phyloP scores from a whole-genome alignment of 2,329 filamentous ascomycete genomes.

The Lasiodiplodia theobromae region DNA sequence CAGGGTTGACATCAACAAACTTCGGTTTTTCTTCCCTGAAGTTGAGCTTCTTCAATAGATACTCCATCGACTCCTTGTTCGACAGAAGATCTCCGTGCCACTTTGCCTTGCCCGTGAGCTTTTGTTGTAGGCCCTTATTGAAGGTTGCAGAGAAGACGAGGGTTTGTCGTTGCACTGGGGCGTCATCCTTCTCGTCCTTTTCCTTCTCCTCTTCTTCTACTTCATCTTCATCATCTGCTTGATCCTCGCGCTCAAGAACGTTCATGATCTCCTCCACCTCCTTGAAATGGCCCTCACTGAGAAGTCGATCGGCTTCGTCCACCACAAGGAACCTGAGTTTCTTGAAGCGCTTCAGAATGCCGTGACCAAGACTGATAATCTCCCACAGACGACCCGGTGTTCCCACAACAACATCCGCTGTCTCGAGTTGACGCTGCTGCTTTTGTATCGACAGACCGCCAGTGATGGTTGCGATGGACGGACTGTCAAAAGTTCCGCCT shows the following conservation, averaged over 20 bases:
- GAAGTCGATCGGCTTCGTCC: constrained; percentile 90
- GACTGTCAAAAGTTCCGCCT: constrained; percentile 66
- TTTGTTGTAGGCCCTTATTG: constrained; percentile 88
- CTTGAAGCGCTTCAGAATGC: constrained; percentile 73
- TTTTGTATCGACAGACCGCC: constrained; percentile 95
- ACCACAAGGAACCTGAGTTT: constrained; percentile 83
- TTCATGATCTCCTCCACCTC: constrained; percentile 89
- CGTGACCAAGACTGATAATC: constrained; percentile 77
- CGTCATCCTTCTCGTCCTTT: constrained; percentile 3
- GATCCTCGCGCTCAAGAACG: constrained; percentile 72
- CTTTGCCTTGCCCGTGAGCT: constrained; percentile 79
- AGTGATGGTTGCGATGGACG: constrained; percentile 81
- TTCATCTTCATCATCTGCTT: constrained; percentile 53
- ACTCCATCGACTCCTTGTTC: constrained; percentile 86
- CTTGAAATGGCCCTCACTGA: constrained; percentile 94
- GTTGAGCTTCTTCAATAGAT: constrained; percentile 86
- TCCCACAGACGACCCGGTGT: constrained; percentile 96
- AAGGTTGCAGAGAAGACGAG: constrained; percentile 98
- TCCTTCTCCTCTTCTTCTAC: constrained; percentile 29
- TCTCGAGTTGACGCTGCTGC: constrained; percentile 82
- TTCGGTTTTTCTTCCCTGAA: constrained; percentile 85
- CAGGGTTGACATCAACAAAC: constrained; percentile 90
- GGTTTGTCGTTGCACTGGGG: constrained; percentile 71
- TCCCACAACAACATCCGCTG: constrained; percentile 90
- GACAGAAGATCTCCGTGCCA: constrained; percentile 68